Evolutionary conservation across 2,329 filamentous ascomycete species (phyloP).

Genomic region (Pyricularia grisea): DNA sequence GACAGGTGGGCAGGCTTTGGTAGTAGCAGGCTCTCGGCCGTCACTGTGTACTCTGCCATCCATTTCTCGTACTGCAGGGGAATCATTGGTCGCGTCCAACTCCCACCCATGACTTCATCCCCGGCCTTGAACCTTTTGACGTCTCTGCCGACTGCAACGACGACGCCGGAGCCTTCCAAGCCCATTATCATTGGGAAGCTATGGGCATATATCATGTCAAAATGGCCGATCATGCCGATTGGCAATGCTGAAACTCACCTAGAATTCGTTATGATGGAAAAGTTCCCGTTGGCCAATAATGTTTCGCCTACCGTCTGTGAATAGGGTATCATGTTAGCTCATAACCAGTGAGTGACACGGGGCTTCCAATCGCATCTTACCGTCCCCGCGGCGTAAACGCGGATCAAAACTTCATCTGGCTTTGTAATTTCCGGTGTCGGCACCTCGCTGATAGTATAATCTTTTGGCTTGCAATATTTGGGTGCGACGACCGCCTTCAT

Average conservation of each 20-base stretch:
- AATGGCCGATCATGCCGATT: neutral
- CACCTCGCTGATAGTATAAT: conserved; percentile 29
- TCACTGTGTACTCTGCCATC: conserved; percentile 30
- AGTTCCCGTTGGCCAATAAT: conserved; percentile 16
- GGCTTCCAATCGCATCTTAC: neutral
- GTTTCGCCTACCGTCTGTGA: conserved; percentile 25
- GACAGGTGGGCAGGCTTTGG: conserved; percentile 18
- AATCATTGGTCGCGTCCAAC: conserved; percentile 27
- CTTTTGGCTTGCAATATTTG: conserved; percentile 25
- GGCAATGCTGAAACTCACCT: neutral
- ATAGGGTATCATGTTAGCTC: neutral
- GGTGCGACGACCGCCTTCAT: conserved; percentile 35
- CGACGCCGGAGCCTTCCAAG: conserved; percentile 18
- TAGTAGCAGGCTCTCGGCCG: conserved; percentile 23
- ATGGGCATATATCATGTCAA: neutral
- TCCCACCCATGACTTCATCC: conserved; percentile 28
- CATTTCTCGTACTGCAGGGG: conserved; percentile 18
- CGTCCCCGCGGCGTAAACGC: conserved; percentile 23
- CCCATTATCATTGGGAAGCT: conserved; percentile 17
- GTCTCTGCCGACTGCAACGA: conserved; percentile 18
- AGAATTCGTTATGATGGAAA: conserved; percentile 8
- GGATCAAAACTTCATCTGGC: conserved; percentile 32
- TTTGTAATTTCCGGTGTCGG: conserved; percentile 32
- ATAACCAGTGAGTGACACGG: neutral
- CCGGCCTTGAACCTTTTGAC: conserved; percentile 20